phyloP scores from a whole-genome alignment of 192 early-diverging fungal species.

The Geranomyces variabilis region DNA sequence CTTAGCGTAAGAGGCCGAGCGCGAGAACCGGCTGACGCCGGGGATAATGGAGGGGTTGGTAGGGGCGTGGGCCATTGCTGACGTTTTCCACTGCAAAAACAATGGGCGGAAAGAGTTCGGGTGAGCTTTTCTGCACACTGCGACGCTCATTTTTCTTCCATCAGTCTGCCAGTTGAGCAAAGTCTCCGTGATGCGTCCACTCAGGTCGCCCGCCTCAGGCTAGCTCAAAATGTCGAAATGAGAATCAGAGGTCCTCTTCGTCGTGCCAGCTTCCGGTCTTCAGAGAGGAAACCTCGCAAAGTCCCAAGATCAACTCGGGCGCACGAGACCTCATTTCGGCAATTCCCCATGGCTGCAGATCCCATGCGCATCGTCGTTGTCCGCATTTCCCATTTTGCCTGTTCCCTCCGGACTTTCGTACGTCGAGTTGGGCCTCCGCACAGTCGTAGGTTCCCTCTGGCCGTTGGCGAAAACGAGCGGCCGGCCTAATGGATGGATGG shows the following conservation, averaged over 20 bases:
- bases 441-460: not conserved
- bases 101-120: not conserved
- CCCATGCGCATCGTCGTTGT: not conserved
- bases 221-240: not conserved
- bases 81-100: constrained; percentile 33
- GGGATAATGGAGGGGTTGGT: constrained; percentile 79
- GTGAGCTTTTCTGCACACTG: not conserved
- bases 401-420: not conserved
- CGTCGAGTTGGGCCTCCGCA: not conserved
- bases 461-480: not conserved
- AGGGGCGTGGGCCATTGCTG: constrained; percentile 45
- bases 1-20: constrained; percentile 81
- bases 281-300: too few species aligned
- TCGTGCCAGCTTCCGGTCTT: too few species aligned
- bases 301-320: too few species aligned
- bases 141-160: too few species aligned
- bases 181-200: not conserved
- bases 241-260: not conserved
- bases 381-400: not conserved
- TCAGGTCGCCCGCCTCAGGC: not conserved
- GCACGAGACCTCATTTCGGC: not conserved
- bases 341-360: not conserved
- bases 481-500: not conserved
- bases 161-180: not conserved
- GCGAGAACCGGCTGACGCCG: constrained; percentile 82